These are phyloP conservation scores for Microthyrium microscopicum DNA, from an alignment of 2,329 filamentous ascomycete genomes.

Conservation along the genomic window DNA sequence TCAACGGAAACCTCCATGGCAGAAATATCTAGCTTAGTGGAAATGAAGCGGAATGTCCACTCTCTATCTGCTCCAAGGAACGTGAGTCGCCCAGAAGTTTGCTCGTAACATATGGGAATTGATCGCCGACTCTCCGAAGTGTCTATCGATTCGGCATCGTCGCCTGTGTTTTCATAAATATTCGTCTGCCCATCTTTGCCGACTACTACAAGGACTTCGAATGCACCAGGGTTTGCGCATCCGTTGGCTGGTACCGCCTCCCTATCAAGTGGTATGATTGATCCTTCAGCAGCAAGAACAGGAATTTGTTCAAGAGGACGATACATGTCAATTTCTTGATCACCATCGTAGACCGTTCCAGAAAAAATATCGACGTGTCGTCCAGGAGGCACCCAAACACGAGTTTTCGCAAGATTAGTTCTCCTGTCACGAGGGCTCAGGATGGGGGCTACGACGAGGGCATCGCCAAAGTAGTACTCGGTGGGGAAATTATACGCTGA, in stretches of 20 bases:
- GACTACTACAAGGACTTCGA: slow-evolving; percentile 33
- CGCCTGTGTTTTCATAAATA: slow-evolving; percentile 31
- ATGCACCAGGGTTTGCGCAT: slow-evolving; percentile 26
- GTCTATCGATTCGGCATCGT: slow-evolving; percentile 17
- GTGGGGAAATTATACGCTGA: slow-evolving; percentile 41
- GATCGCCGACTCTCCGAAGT: slow-evolving; percentile 9
- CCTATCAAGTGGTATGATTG: slow-evolving; percentile 40
- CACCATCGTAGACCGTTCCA: slow-evolving; percentile 39
- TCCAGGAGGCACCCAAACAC: slow-evolving; percentile 39
- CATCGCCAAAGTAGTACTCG: slow-evolving; percentile 41
- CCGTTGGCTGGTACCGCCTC: slow-evolving; percentile 28
- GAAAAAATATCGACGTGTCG: slow-evolving; percentile 42
- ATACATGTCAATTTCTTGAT: slow-evolving; percentile 34
- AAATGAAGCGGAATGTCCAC: slow-evolving; percentile 19
- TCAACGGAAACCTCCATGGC: not conserved
- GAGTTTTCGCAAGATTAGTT: slow-evolving; percentile 31
- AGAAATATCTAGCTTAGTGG: slow-evolving; percentile 5
- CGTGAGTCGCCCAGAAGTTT: slow-evolving; percentile 18
- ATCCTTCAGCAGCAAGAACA: slow-evolving; percentile 37
- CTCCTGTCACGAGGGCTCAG: slow-evolving; percentile 31
- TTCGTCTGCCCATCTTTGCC: slow-evolving; percentile 31
- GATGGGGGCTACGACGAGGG: slow-evolving; percentile 40
- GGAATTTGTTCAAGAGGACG: slow-evolving; percentile 34
- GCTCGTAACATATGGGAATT: slow-evolving; percentile 20
- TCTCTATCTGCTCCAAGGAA: slow-evolving; percentile 12